Percentiles rank a stretch among this genome's conserved stretches.
These are phyloP conservation scores for Clavariopsis aquatica DNA, from an alignment of 495 filamentous ascomycete species.

Conservation along the genomic window DNA sequence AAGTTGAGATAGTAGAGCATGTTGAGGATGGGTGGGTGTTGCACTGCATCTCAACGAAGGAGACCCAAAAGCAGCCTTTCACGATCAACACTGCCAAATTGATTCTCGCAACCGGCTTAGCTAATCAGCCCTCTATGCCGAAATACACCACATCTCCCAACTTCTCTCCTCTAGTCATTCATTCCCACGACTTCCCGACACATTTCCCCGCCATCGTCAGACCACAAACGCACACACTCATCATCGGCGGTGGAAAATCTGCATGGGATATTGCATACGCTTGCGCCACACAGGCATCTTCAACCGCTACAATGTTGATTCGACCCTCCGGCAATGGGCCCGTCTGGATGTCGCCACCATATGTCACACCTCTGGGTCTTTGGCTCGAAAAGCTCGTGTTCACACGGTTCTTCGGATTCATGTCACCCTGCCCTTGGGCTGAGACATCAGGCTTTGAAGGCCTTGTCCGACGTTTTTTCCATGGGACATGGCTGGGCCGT, in stretches of 20 bases:
- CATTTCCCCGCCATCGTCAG: slow-evolving; percentile 13
- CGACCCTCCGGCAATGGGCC: slow-evolving; percentile 74
- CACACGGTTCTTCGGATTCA: slow-evolving; percentile 64
- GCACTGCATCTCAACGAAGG: slow-evolving; percentile 20
- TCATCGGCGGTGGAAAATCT: slow-evolving; percentile 71
- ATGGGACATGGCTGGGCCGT: slow-evolving; percentile 67
- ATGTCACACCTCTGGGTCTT: slow-evolving; percentile 59
- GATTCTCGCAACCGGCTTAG: slow-evolving; percentile 69
- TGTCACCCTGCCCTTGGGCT: slow-evolving; percentile 65
- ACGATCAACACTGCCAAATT: slow-evolving; percentile 58
- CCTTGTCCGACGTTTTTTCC: slow-evolving; percentile 58
- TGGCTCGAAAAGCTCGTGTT: slow-evolving; percentile 69
- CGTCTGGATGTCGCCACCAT: slow-evolving; percentile 67
- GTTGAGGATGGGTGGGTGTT: slow-evolving; percentile 23
- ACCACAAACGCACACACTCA: slow-evolving; percentile 23
- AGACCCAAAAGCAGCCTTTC: background rate
- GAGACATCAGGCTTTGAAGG: slow-evolving; percentile 50
- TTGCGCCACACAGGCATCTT: slow-evolving; percentile 55
- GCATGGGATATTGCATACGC: slow-evolving; percentile 76
- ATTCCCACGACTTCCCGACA: slow-evolving; percentile 57
- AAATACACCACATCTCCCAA: slow-evolving; percentile 50
- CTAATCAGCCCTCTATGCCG: slow-evolving; percentile 60
- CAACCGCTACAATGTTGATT: slow-evolving; percentile 71
- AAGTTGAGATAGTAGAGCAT: slow-evolving; percentile 24
- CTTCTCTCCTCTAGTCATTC: slow-evolving; percentile 62